Conservation (phyloP, 805 yeast species). For the Wickerhamomyces canadensis region DNA sequence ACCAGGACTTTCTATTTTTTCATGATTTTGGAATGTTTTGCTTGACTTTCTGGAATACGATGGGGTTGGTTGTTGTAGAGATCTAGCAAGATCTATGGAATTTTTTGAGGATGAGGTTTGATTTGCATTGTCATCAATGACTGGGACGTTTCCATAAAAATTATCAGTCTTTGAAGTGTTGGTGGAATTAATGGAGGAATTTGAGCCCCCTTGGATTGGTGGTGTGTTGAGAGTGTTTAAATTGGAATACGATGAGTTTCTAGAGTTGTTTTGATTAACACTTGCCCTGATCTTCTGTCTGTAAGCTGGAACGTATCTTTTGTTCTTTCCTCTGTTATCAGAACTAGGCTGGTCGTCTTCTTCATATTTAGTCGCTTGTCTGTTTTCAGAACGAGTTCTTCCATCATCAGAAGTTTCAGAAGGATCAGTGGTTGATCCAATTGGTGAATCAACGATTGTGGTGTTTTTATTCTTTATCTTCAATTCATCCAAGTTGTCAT, state of each 20-base stretch:
- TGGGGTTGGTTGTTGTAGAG: conserved; percentile 23
- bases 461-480: conserved; percentile 6
- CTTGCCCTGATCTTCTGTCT: conserved; percentile 29
- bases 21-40: not conserved
- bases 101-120: conserved; percentile 6
- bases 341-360: conserved; percentile 1
- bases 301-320: conserved; percentile 33
- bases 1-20: conserved; percentile 9
- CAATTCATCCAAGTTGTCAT: conserved; percentile 24
- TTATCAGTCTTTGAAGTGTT: conserved; percentile 23
- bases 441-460: not conserved
- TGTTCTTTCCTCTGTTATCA: conserved; percentile 3
- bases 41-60: conserved; percentile 16
- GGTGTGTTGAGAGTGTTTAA: conserved; percentile 14
- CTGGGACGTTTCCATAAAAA: conserved; percentile 22
- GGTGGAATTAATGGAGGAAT: conserved; percentile 18
- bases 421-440: conserved; percentile 8
- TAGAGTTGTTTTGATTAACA: conserved; percentile 20
- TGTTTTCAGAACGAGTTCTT: conserved; percentile 1
- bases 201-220: conserved; percentile 13
- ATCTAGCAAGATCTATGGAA: conserved; percentile 19
- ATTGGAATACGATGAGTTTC: conserved; percentile 19
- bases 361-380: conserved; percentile 1
- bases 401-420: conserved; percentile 7
- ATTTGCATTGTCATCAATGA: conserved; percentile 15